Evolutionary conservation across 1,139 yeast species (phyloP), one percentile per base, ranked within the genome.

Genomic region (Tardiomyces blankii): DNA sequence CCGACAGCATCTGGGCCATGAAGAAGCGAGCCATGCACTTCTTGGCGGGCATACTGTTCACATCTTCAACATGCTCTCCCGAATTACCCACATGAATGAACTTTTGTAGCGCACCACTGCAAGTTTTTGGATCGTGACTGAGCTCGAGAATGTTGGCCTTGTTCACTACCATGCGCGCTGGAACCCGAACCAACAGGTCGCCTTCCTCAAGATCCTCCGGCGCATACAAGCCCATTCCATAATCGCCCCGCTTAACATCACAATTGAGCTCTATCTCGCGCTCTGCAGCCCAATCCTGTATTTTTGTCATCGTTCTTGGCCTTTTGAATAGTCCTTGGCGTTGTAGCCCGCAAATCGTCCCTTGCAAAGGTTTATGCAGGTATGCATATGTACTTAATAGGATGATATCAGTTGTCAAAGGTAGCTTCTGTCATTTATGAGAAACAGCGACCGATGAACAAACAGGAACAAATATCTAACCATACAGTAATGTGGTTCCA

Each of bases 201-300:
- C 43, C 46, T 7, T 23, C 43, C 12, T 33, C 18, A 13, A 42
- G 27, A 13, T 42, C 46, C 1, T 30, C 27, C 9, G 40, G 21
- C 7, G 46, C 41, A 28, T 42, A 48, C 8, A 48, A 30, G 1
- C 51, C 51, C 4, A 47, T 43, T 5, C 47, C 49, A 18, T 40
- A 41, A 9, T 30, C 30, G 16, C 42, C 42, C 7, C 32, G 13
- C 14, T 30, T 40, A 28, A 40, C 43, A 13, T 38, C 42, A 32
- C 44, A 44, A 21, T 39, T 21, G 40, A 46, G 23, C 18, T 30
- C 21, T 23, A 47, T 42, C 13, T 39, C 43, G n/a, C 30, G 38
- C 3, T 16, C 13, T 30, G 32, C 12, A 9, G 48, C 50, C 48
- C 48, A 46, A 13, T 23, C 23, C 16, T 30, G 35, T 30, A 30